These are phyloP conservation scores for Podosphaera leucotricha DNA, from an alignment of 2,329 filamentous ascomycete genomes.

Conservation along the genomic window DNA sequence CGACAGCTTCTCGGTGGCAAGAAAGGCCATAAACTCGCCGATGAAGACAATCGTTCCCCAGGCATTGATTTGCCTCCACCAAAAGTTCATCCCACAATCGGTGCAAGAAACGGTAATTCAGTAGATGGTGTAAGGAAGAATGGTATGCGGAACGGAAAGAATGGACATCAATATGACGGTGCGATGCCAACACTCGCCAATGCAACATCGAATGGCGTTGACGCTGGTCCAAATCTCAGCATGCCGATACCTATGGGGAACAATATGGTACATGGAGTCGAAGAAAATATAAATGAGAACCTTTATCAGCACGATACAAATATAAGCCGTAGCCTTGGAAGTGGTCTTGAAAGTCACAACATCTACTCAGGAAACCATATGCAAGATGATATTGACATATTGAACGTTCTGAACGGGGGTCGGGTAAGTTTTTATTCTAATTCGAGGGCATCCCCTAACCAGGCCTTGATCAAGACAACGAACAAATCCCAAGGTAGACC, in stretches of 20 bases:
- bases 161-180: not conserved
- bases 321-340: not conserved
- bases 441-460: not conserved
- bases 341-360: not conserved
- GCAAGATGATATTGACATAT: not conserved
- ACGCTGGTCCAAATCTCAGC: too few relatives aligned
- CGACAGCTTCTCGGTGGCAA: slow-evolving; percentile 1
- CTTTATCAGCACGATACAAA: not conserved
- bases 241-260: not conserved
- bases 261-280: not conserved
- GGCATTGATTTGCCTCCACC: not conserved
- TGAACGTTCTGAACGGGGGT: not conserved
- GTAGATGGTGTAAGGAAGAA: not conserved
- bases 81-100: not conserved
- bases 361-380: not conserved
- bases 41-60: not conserved
- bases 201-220: not conserved
- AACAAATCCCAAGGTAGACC: not conserved
- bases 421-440: not conserved
- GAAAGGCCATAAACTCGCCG: not conserved
- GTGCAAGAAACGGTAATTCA: not conserved
- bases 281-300: not conserved
- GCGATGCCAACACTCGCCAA: not conserved
- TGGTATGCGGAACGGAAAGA: not conserved
- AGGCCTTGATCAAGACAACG: not conserved